Conservation (phyloP, 169 alveolate species). For the Amoebophrya sp. region DNA sequence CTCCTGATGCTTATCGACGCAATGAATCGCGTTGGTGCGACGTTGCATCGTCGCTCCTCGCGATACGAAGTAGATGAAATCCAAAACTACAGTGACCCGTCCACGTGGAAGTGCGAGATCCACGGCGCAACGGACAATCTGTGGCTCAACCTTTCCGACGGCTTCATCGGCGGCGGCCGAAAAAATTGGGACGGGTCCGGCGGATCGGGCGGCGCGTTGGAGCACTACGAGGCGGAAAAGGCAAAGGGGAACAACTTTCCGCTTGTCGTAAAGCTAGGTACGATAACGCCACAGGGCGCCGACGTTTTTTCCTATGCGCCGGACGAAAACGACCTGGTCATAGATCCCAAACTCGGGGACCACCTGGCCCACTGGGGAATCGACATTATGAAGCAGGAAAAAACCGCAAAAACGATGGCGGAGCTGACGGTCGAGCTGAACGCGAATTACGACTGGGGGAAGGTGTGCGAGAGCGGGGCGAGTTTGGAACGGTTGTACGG, state of each 20-base stretch:
- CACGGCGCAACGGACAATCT: constrained; percentile 32
- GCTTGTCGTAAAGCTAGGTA: constrained; percentile 78
- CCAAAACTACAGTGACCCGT: constrained; percentile 5
- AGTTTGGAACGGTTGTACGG: constrained; percentile 26
- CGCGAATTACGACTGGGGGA: constrained; percentile 58
- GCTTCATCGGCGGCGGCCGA: constrained; percentile 38
- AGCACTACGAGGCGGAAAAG: constrained; percentile 46
- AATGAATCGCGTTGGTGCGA: too few species aligned
- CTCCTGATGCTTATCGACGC: too few species aligned
- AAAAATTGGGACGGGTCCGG: constrained; percentile 35
- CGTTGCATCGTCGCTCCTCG: too few species aligned
- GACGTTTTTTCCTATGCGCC: constrained; percentile 80
- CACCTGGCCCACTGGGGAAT: constrained; percentile 78
- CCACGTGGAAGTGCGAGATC: constrained; percentile 36
- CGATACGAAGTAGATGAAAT: too few species aligned
- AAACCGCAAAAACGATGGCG: constrained; percentile 68
- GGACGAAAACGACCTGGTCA: constrained; percentile 52
- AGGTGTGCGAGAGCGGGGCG: constrained; percentile 52
- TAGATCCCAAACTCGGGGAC: constrained; percentile 51
- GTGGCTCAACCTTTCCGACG: constrained; percentile 35
- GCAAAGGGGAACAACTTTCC: constrained; percentile 61
- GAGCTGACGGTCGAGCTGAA: constrained; percentile 68
- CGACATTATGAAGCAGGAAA: constrained; percentile 51
- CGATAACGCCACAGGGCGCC: constrained; percentile 80
- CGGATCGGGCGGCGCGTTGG: background rate